phyloP scores from a whole-genome alignment of 805 yeast genomes.

The Lipomyces sp. region DNA sequence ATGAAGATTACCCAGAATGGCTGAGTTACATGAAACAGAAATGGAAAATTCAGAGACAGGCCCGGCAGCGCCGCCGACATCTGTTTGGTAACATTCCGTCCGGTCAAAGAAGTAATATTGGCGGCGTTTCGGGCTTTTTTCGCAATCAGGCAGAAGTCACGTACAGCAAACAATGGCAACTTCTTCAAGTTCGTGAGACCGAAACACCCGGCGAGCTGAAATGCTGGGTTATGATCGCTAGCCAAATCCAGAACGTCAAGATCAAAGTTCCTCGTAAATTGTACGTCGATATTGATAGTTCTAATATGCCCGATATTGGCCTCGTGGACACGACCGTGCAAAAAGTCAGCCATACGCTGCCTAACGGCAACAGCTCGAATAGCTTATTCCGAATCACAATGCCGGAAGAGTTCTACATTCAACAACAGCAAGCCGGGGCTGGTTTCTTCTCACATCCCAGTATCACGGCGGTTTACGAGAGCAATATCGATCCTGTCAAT shows the following conservation, averaged over 20 bases:
- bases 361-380: conserved; percentile 61
- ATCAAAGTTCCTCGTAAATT: conserved; percentile 77
- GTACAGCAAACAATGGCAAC: conserved; percentile 82
- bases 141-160: conserved; percentile 73
- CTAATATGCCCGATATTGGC: conserved; percentile 48
- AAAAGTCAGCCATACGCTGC: conserved; percentile 64
- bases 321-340: conserved; percentile 59
- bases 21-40: conserved; percentile 79
- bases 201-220: conserved; percentile 73
- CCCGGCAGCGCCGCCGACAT: conserved; percentile 70
- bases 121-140: conserved; percentile 68
- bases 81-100: conserved; percentile 73
- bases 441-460: conserved; percentile 66
- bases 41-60: conserved; percentile 80
- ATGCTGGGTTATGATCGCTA: conserved; percentile 70
- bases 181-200: conserved; percentile 69
- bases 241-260: conserved; percentile 71
- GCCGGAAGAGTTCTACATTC: conserved; percentile 65
- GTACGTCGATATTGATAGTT: conserved; percentile 66
- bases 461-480: conserved; percentile 75
- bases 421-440: conserved; percentile 61
- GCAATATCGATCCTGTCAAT: conserved; percentile 67
- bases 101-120: conserved; percentile 47
- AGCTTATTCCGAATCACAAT: conserved; percentile 66
- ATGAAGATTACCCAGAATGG: conserved; percentile 51